Evolutionary conservation across 805 yeast species (phyloP).

Genomic region (Hanseniaspora jakobsenii): DNA sequence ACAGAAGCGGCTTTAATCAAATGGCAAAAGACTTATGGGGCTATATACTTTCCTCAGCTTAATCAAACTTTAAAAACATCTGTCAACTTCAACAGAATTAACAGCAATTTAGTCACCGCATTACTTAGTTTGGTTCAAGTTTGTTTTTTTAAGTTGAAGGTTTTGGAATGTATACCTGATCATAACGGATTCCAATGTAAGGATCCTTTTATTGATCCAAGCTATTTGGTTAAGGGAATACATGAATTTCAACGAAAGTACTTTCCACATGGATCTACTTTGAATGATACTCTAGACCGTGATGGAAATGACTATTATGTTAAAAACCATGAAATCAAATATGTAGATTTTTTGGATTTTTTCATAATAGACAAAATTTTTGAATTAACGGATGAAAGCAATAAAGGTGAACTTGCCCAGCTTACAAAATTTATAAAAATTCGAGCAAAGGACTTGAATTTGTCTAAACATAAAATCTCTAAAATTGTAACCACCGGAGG

Average conservation of each 20-base stretch:
- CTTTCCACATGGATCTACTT: constrained; percentile 19
- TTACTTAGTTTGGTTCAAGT: constrained; percentile 66
- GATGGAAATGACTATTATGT: too few relatives aligned
- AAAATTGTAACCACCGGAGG: constrained; percentile 19
- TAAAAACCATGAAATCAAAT: too few relatives aligned
- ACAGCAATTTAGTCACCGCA: constrained; percentile 36
- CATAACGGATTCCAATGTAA: constrained; percentile 21
- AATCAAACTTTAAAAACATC: constrained; percentile 12
- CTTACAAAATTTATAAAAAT: constrained; percentile 57
- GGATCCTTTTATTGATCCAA: constrained; percentile 71
- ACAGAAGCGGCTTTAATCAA: constrained; percentile 58
- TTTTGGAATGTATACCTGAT: constrained; percentile 50
- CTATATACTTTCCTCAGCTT: constrained; percentile 27
- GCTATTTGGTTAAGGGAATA: constrained; percentile 48
- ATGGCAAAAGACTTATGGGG: constrained; percentile 79
- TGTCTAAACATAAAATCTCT: background rate
- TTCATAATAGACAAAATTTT: constrained; percentile 41
- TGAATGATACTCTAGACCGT: background rate
- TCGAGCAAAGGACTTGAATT: constrained; percentile 54
- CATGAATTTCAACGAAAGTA: too few relatives aligned
- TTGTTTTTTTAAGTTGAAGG: constrained; percentile 51
- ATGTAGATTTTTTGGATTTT: constrained; percentile 48
- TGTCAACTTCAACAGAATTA: constrained; percentile 8
- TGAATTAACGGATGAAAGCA: constrained; percentile 36
- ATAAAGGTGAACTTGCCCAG: constrained; percentile 36